Percentiles rank a stretch among this genome's conserved stretches.
These are phyloP conservation scores for Aspergillus fijiensis DNA, from an alignment of 2,329 filamentous ascomycete genomes.

Conservation along the genomic window DNA sequence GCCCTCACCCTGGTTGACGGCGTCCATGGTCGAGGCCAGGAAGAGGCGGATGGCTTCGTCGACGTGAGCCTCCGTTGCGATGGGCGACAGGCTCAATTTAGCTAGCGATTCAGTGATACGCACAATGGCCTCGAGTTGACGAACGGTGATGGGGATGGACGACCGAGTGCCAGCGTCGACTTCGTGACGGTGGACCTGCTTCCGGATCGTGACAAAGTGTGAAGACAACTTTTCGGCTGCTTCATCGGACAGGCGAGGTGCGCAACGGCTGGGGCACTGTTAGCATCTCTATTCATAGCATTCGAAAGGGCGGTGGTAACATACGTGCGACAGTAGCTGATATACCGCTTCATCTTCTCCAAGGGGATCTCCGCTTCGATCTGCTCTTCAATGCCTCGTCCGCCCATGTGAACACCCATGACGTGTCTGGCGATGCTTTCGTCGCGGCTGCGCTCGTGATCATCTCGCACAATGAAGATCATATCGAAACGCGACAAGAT, in stretches of 20 bases:
- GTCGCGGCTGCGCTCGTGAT: slow-evolving; percentile 85
- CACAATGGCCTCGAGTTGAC: slow-evolving; percentile 94
- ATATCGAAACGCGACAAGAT: slow-evolving; percentile 98
- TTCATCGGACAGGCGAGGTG: slow-evolving; percentile 83
- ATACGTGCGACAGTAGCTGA: slow-evolving; percentile 94
- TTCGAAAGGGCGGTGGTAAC: slow-evolving; percentile 33
- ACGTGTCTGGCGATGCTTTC: slow-evolving; percentile 95
- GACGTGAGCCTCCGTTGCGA: slow-evolving; percentile 88
- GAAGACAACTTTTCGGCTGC: slow-evolving; percentile 94
- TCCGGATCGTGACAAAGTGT: slow-evolving; percentile 93
- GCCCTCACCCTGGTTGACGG: slow-evolving; percentile 83
- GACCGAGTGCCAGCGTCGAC: slow-evolving; percentile 85
- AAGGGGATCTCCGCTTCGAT: slow-evolving; percentile 85
- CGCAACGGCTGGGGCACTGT: slow-evolving; percentile 66
- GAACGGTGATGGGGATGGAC: slow-evolving; percentile 94
- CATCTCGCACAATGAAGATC: slow-evolving; percentile 98
- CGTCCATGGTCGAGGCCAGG: slow-evolving; percentile 96
- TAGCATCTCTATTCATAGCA: not conserved
- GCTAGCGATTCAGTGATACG: slow-evolving; percentile 95
- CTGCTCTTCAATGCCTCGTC: slow-evolving; percentile 76
- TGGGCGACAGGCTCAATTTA: slow-evolving; percentile 80
- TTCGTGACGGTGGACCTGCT: slow-evolving; percentile 89
- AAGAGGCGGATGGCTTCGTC: slow-evolving; percentile 97
- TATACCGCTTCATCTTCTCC: slow-evolving; percentile 95
- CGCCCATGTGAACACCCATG: slow-evolving; percentile 95